A percentile compares a stretch with the other conserved stretches of the same genome.
Evolutionary conservation across 2,329 filamentous ascomycete species (phyloP).

Genomic region (Aaosphaeria arxii): DNA sequence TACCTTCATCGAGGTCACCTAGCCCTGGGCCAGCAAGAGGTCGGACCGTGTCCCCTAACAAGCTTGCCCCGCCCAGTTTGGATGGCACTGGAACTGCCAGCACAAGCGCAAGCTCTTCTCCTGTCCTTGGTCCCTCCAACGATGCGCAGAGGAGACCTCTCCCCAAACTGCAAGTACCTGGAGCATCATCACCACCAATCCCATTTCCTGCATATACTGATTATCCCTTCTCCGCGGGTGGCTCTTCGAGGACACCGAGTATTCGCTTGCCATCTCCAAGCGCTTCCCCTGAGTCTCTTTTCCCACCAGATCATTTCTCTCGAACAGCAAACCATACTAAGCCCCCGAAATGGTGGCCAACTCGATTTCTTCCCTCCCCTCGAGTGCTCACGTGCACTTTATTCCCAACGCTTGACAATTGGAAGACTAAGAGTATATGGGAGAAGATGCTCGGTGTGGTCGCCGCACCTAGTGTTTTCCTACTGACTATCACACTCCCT

Average conservation of each 20-base stretch:
- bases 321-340: conserved; percentile 37
- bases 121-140: conserved; percentile 17
- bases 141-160: conserved; percentile 25
- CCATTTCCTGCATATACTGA: conserved; percentile 71
- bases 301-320: conserved; percentile 45
- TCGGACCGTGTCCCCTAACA: conserved; percentile 16
- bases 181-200: conserved; percentile 45
- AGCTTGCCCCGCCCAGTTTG: conserved; percentile 40
- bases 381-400: conserved; percentile 69
- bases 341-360: conserved; percentile 75
- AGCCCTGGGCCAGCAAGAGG: conserved; percentile 21
- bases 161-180: conserved; percentile 42
- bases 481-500: conserved; percentile 85
- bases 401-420: conserved; percentile 83
- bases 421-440: conserved; percentile 79
- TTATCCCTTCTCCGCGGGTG: conserved; percentile 37
- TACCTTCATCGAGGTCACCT: conserved; percentile 19
- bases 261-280: conserved; percentile 55
- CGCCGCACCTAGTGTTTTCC: conserved; percentile 84
- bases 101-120: conserved; percentile 25
- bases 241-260: conserved; percentile 51
- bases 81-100: conserved; percentile 16
- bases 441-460: conserved; percentile 78
- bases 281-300: conserved; percentile 48
- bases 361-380: conserved; percentile 68